Evolutionary conservation across 2,329 filamentous ascomycete genomes (phyloP).

Genomic region (Stagonosporopsis rhizophila): DNA sequence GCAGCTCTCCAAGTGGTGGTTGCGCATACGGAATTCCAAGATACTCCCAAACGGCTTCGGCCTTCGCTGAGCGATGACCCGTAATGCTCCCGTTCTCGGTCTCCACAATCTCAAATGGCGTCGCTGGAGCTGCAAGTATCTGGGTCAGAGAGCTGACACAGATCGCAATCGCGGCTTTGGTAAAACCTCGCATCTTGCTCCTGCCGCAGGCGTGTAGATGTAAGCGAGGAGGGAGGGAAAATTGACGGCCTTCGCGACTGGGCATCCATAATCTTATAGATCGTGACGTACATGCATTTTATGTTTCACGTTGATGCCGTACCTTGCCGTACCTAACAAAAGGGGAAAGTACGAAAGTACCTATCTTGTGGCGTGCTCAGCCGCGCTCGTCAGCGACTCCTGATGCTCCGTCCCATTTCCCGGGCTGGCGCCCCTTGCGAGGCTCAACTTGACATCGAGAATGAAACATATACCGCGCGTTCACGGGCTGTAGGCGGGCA

Average conservation of each 20-base stretch:
- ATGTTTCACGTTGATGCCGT: no score
- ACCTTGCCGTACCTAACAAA: no score
- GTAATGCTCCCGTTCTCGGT: constrained; percentile 26
- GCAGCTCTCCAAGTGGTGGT: constrained; percentile 39
- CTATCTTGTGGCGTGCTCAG: no score
- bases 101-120: neutral
- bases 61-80: constrained; percentile 33
- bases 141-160: neutral
- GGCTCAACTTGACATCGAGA: neutral
- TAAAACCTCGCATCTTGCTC: neutral
- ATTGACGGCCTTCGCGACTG: neutral
- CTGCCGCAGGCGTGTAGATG: neutral
- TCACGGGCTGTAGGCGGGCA: no score
- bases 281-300: no score
- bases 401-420: no score
- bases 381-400: neutral
- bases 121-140: neutral
- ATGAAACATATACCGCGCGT: neutral
- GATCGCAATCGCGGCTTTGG: neutral
- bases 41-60: constrained; percentile 37
- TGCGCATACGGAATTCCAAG: constrained; percentile 46
- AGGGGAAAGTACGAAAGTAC: no score
- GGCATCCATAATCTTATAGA: neutral
- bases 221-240: neutral
- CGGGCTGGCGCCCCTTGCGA: neutral